Conservation (phyloP, 352 stramenopile genomes). For the Phytopythium kandeliae region DNA sequence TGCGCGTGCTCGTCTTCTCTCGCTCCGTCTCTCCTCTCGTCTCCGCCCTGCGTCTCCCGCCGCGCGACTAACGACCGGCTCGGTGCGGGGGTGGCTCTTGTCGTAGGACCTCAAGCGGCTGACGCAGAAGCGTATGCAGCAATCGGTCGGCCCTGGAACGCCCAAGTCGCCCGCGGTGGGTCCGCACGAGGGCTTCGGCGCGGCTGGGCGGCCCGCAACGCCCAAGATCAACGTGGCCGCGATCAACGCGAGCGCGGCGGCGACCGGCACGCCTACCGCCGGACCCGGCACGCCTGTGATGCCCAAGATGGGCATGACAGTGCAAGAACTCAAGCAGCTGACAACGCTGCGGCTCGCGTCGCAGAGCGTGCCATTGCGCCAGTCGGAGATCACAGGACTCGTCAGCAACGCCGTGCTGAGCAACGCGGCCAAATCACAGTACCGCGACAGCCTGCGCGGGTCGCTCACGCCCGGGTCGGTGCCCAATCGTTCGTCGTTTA, state of each 20-base stretch:
- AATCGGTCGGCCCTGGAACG: constrained; percentile 22
- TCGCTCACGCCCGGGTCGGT: constrained; percentile 49
- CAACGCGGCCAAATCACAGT: constrained; percentile 75
- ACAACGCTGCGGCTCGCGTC: constrained; percentile 73
- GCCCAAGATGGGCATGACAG: constrained; percentile 80
- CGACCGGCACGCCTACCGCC: constrained; percentile 10
- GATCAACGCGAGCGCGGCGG: constrained; percentile 29
- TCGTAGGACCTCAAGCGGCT: constrained; percentile 68
- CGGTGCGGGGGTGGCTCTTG: too few species aligned
- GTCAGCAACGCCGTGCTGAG: constrained; percentile 72
- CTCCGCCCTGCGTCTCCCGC: background rate
- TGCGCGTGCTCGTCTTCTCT: constrained; percentile 1
- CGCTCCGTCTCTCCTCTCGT: too few species aligned
- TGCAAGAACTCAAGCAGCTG: constrained; percentile 84
- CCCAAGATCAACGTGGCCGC: constrained; percentile 64
- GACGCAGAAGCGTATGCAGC: constrained; percentile 83
- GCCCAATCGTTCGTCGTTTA: constrained; percentile 41
- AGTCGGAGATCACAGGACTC: constrained; percentile 61
- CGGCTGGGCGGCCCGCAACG: constrained; percentile 25
- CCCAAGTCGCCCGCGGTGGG: constrained; percentile 30
- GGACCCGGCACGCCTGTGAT: constrained; percentile 30
- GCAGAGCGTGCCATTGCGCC: constrained; percentile 52
- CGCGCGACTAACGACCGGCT: background rate
- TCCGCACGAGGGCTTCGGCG: constrained; percentile 12
- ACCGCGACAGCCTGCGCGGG: constrained; percentile 54